These are phyloP conservation scores for Coprinellus aureogranulatus DNA, from an alignment of 768 basidiomycete species.

Conservation along the genomic window DNA sequence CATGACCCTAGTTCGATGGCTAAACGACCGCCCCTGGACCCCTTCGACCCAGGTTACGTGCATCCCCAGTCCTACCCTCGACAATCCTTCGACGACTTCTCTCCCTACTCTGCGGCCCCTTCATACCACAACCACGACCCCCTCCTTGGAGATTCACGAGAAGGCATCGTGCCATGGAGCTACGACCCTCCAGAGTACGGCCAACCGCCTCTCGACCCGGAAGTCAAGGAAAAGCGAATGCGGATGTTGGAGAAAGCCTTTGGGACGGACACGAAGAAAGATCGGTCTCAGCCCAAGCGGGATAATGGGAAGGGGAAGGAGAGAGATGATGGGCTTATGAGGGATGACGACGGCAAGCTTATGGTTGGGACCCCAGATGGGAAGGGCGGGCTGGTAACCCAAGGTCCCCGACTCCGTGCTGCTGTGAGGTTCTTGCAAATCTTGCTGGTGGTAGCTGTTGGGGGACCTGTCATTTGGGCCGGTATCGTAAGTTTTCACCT, in stretches of 20 bases:
- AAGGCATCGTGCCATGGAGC: slow-evolving; percentile 36
- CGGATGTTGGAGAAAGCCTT: slow-evolving; percentile 73
- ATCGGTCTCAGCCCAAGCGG: slow-evolving; percentile 11
- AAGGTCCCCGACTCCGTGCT: slow-evolving; percentile 60
- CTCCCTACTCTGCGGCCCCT: slow-evolving; percentile 19
- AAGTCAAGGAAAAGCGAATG: slow-evolving; percentile 65
- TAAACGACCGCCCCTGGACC: slow-evolving; percentile 18
- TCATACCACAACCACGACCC: slow-evolving; percentile 14
- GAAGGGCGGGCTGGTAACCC: slow-evolving; percentile 58
- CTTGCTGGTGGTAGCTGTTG: slow-evolving; percentile 49
- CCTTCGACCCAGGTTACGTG: slow-evolving; percentile 31
- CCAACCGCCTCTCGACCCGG: slow-evolving; percentile 37
- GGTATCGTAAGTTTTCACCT: slow-evolving; percentile 47
- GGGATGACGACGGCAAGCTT: slow-evolving; percentile 47
- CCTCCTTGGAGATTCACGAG: slow-evolving; percentile 21
- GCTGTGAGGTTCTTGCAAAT: slow-evolving; percentile 48
- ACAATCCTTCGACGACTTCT: slow-evolving; percentile 28
- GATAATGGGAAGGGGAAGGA: slow-evolving; percentile 22
- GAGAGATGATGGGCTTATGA: slow-evolving; percentile 26
- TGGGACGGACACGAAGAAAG: slow-evolving; percentile 26
- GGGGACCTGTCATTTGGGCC: slow-evolving; percentile 58
- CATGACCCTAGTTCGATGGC: background rate
- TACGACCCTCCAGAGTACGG: slow-evolving; percentile 45
- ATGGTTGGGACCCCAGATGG: slow-evolving; percentile 57
- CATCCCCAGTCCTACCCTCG: slow-evolving; percentile 14